Percentiles rank a stretch among this genome's conserved stretches.
Evolutionary conservation across 139 green algal species (phyloP).

Genomic region (Picochlorum costavermella): DNA sequence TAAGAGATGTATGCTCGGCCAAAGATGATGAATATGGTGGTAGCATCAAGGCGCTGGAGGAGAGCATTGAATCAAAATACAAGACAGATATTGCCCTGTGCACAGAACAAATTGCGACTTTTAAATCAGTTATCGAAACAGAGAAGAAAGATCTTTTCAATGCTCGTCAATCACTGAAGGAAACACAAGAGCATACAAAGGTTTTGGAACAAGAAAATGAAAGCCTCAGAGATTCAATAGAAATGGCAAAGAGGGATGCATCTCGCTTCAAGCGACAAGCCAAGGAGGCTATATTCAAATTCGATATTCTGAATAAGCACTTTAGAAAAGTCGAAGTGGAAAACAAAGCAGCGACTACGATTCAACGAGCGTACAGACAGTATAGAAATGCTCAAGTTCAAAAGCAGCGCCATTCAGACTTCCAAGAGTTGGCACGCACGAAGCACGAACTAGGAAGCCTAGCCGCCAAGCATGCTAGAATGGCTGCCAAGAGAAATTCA

Average conservation of each 20-base stretch:
- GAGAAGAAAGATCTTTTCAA: too few relatives aligned
- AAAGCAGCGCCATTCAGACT: conserved; percentile 1
- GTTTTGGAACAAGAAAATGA: conserved; percentile 1
- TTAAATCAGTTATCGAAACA: too few relatives aligned
- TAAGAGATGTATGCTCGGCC: not conserved
- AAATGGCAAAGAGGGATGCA: not conserved
- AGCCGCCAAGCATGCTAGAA: conserved; percentile 22
- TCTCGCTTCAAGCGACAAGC: not conserved
- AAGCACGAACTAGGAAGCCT: conserved; percentile 19
- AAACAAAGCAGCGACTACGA: conserved; percentile 24
- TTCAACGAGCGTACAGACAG: conserved; percentile 31
- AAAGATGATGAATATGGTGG: conserved; percentile 1
- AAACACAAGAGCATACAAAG: too few relatives aligned
- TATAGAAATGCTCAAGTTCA: not conserved
- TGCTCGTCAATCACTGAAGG: too few relatives aligned
- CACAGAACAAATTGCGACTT: too few relatives aligned
- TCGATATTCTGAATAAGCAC: conserved; percentile 1
- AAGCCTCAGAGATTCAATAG: not conserved
- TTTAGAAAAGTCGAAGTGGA: not conserved
- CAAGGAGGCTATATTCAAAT: not conserved
- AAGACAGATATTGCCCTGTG: too few relatives aligned
- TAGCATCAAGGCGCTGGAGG: not conserved
- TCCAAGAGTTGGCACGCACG: conserved; percentile 8
- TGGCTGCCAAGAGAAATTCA: conserved; percentile 23
- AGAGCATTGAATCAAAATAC: too few relatives aligned